These are phyloP conservation scores for Talaromyces albobiverticillius DNA, from an alignment of 2,329 filamentous ascomycete species.

Conservation along the genomic window DNA sequence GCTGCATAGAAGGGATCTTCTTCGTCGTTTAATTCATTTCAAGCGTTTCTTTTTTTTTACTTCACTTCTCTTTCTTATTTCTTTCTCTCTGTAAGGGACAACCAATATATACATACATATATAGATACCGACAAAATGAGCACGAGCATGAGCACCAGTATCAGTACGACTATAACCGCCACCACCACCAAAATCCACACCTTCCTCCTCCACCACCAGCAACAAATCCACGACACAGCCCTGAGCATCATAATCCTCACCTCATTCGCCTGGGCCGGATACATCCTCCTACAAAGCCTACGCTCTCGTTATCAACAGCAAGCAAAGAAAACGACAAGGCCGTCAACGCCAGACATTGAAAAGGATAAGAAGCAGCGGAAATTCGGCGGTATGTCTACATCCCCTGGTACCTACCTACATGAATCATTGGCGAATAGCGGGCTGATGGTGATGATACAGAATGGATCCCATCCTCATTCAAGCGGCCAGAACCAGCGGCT, in stretches of 20 bases:
- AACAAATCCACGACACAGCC: background rate
- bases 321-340: constrained; percentile 10
- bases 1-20: too few relatives aligned
- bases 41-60: too few relatives aligned
- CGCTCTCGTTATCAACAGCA: constrained; percentile 15
- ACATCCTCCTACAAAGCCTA: constrained; percentile 26
- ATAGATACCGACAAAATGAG: too few relatives aligned
- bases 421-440: too few relatives aligned
- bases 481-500: constrained; percentile 57
- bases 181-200: background rate
- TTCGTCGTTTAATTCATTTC: too few relatives aligned
- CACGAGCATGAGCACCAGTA: too few relatives aligned
- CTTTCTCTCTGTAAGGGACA: too few relatives aligned
- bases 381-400: constrained; percentile 43
- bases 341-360: constrained; percentile 44
- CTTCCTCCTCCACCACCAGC: background rate
- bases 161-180: background rate
- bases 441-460: constrained; percentile 29
- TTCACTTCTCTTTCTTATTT: too few relatives aligned
- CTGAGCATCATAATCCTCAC: background rate
- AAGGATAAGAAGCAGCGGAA: constrained; percentile 37
- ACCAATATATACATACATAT: too few relatives aligned
- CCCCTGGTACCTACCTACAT: background rate
- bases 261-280: constrained; percentile 25
- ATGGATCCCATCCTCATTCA: constrained; percentile 60